Evolutionary conservation across 192 early-diverging fungal genomes (phyloP), one percentile per base, ranked within the genome.

Genomic region (Chytriomyces confervae): DNA sequence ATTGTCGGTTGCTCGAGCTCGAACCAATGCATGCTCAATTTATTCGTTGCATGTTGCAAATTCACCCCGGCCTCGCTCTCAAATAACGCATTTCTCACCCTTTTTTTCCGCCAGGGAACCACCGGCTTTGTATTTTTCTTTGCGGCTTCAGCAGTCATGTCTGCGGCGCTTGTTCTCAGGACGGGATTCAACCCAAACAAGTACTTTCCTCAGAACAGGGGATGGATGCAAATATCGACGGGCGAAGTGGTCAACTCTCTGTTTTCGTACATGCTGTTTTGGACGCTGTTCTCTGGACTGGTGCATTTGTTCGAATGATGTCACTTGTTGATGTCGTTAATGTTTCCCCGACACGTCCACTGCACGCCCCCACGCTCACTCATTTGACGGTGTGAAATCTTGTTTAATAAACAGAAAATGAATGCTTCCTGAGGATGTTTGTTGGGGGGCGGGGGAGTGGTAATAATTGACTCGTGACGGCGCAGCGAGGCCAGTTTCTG

Each of bases 121-220:
- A 88, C 85, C 29, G 94, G 94, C 50, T 96, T 96, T 78, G 86
- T 91, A 50, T 95, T 94, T 81, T 96, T 93, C 76, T 83, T 86
- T n/a, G 66, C 87, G 13, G 89, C 84, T 50, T 93, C 92, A 82
- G 74, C 84, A 18, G 81, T 93, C 43, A 82, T 92, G 24, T 90
- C 90, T 10, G 76, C 94, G 10, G 69, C 93, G 50, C 79, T 92
- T 48, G 29, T 81, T 16, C 48, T 92, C 67, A 94, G 92, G 75
- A 86, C 90, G 72, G 77, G 88, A 68, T 80, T 82, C 43, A 81
- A 85, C 44, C 90, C 90, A 43, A 71, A 79, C 0, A 77, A 84
- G 44, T 93, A 89, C 74, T 94, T 96, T 79, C 80, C 83, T 6
- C 68, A 75, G 44, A 78, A 84, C 0, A 69, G 53, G 29, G 48